Evolutionary conservation across 306 rosid genomes (phyloP).

Genomic region (Hippophae rhamnoides): DNA sequence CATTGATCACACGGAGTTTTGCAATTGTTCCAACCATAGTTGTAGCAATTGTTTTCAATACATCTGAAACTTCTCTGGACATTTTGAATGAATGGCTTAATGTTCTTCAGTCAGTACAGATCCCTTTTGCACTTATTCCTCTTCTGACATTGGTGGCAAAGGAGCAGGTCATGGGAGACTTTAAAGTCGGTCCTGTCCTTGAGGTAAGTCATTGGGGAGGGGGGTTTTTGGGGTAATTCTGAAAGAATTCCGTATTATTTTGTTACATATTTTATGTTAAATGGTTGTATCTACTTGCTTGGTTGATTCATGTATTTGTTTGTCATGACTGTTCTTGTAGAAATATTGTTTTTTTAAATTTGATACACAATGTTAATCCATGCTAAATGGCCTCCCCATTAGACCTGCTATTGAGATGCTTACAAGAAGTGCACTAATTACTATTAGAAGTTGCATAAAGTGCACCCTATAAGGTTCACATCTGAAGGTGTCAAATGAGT

Average conservation of each 20-base stretch:
- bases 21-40: conserved; percentile 77
- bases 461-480: too few species aligned
- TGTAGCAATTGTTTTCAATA: conserved; percentile 66
- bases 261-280: background rate
- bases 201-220: conserved; percentile 31
- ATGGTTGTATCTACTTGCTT: background rate
- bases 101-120: conserved; percentile 85
- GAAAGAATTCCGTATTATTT: background rate
- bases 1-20: conserved; percentile 74
- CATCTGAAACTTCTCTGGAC: conserved; percentile 66
- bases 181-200: conserved; percentile 63
- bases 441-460: too few species aligned
- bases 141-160: conserved; percentile 77
- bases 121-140: conserved; percentile 86
- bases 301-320: too few species aligned
- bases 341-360: too few species aligned
- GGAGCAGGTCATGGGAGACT: conserved; percentile 78
- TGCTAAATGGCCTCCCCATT: too few species aligned
- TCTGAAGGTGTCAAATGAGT: too few species aligned
- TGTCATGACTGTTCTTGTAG: too few species aligned
- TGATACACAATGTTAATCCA: too few species aligned
- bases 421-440: too few species aligned
- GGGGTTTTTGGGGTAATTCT: background rate
- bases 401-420: too few species aligned
- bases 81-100: conserved; percentile 84